Percentiles rank a stretch among this genome's conserved stretches.
Conservation (phyloP, 306 rosid species). For the Glycine soja region DNA sequence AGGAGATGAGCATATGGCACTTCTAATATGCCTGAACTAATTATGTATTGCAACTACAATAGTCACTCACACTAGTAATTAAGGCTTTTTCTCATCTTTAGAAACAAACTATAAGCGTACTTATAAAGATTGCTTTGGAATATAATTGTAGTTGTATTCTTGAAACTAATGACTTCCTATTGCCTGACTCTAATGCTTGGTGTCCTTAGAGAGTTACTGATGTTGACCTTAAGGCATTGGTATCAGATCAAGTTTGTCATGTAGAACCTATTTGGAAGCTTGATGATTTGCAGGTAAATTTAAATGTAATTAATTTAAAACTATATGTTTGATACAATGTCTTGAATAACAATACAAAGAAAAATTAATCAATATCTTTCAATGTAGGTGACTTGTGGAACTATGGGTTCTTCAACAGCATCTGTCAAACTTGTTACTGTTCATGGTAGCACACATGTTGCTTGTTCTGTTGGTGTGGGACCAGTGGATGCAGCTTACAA, state of each 20-base stretch:
- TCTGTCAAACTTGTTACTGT: slow-evolving; percentile 66
- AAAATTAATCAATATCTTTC: neutral
- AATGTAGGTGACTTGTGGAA: slow-evolving; percentile 78
- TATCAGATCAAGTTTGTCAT: slow-evolving; percentile 71
- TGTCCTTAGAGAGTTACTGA: slow-evolving; percentile 70
- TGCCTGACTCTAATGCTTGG: neutral
- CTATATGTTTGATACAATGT: neutral
- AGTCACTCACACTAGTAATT: no score
- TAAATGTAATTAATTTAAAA: neutral
- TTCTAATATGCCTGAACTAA: no score
- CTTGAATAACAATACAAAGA: neutral
- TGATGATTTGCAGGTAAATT: slow-evolving; percentile 68
- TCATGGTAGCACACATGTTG: slow-evolving; percentile 63
- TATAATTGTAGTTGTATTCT: no score
- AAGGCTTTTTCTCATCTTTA: no score
- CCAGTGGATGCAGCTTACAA: slow-evolving; percentile 88
- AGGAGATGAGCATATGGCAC: no score
- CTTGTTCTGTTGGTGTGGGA: slow-evolving; percentile 81
- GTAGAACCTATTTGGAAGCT: slow-evolving; percentile 72
- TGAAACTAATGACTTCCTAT: neutral
- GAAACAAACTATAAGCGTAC: no score
- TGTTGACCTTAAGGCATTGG: slow-evolving; percentile 76
- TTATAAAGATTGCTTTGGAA: no score
- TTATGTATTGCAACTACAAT: no score
- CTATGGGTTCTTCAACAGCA: slow-evolving; percentile 67